These are phyloP conservation scores for Ettlia oleoabundans DNA, from an alignment of 139 green algal genomes.

Conservation along the genomic window DNA sequence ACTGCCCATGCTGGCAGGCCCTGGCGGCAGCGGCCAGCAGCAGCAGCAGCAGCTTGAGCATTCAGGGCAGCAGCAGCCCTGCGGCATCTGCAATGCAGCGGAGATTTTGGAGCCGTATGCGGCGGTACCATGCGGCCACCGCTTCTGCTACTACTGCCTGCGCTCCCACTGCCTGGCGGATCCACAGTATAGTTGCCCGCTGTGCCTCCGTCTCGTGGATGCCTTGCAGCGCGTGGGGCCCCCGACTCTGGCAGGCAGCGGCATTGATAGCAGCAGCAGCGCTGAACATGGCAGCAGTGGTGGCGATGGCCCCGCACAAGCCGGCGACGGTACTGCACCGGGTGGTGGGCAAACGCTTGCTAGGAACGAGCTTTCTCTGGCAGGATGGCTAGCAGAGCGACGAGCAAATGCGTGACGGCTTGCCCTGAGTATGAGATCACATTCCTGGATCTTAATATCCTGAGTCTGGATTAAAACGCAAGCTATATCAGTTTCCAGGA, in stretches of 20 bases:
- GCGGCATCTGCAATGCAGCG: slow-evolving; percentile 57
- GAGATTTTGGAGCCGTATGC: slow-evolving; percentile 63
- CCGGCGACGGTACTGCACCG: too few species aligned
- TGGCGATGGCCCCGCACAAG: neutral
- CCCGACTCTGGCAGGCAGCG: neutral
- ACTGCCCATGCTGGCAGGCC: slow-evolving; percentile 18
- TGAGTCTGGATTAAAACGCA: too few species aligned
- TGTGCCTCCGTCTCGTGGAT: slow-evolving; percentile 40
- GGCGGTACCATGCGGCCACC: slow-evolving; percentile 84
- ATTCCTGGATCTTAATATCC: too few species aligned
- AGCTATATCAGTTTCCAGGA: too few species aligned
- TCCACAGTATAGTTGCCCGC: slow-evolving; percentile 37
- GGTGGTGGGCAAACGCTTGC: too few species aligned
- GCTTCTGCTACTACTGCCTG: slow-evolving; percentile 95
- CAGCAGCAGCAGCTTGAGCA: slow-evolving; percentile 12
- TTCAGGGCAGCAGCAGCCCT: slow-evolving; percentile 16
- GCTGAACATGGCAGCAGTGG: neutral
- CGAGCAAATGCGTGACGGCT: neutral
- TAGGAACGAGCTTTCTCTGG: neutral
- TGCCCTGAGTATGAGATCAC: neutral
- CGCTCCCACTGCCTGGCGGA: slow-evolving; percentile 49
- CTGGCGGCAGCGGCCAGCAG: neutral
- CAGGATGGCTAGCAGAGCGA: neutral
- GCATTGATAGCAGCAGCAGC: neutral
- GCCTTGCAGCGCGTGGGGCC: slow-evolving; percentile 33